Base-by-base conservation (phyloP, 2,329 filamentous ascomycete species). In the Sclerotinia minor region DNA sequence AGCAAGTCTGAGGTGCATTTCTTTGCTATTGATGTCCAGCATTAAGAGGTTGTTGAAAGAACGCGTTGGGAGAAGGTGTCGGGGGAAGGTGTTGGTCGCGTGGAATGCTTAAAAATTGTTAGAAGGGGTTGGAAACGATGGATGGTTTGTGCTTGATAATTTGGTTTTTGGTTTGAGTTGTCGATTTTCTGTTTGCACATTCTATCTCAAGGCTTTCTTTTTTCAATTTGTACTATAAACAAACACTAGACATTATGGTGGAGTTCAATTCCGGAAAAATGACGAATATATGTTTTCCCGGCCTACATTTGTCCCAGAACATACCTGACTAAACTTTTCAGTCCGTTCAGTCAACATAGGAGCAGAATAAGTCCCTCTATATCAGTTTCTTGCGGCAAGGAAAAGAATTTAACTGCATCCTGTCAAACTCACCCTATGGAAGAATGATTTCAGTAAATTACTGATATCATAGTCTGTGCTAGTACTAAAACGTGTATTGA, bases 1-100 rank as follows among this genome's bases (percentile, higher is more conserved):
- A 68, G 58, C 44, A 63, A 68, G 32, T 61, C 50, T 44, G 70
- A 70, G 52, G 70, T 70, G 45, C 66, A 71, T 32, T 70, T 71
- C 41, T 67, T 54, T 50, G 57, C 41, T 7, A 54, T 67, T 32
- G 50, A 67, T 49, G 35, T 52, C 26, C 41, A 64, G 8, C 66
- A 67, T 65, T 64, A 58, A 65, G 29, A 26, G 32, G 45, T 15
- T 45, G 7, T 5, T 50, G 29, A n/a, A 26, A 8, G 6, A 5
- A 21, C 9, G 7, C 15, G 15, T 45, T 44, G 38, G 21, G n/a
- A n/a, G n/a, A n/a, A n/a, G n/a, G n/a, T n/a, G n/a, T n/a, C n/a
- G 29, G 29, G 38, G 5, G 6, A 5, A 21, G 9, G 7, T 21
- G 15, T 45, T 44, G 38, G 21, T 8, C 1, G 41, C 32, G 24